Base-by-base conservation (phyloP, 2,329 filamentous ascomycete genomes). In the Sclerotinia trifoliorum region DNA sequence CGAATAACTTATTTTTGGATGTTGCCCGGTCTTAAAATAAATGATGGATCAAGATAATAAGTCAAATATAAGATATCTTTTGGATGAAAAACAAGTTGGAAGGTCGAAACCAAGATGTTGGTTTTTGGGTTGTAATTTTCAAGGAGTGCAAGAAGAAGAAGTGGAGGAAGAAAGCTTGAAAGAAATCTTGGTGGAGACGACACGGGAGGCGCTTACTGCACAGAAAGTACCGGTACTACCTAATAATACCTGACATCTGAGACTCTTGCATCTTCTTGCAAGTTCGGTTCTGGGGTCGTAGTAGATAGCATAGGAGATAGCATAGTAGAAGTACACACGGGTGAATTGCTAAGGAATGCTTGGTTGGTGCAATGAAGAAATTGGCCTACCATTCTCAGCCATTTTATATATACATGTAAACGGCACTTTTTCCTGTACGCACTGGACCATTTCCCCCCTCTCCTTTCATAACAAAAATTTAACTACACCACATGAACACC, bases 101-200 rank as follows among this genome's bases (percentile, higher is more conserved):
- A 62, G 65, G 65, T 67, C 65, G 56, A 67, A 67, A 54, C 65
- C 65, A 63, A 63, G 62, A 56, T 46, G 56, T 35, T 62, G 39
- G 44, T 35, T 19, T 62, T 62, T 60, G 29, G 35, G 55, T n/a
- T 32, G 35, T 26, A 51, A n/a, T 32, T 52, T 52, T 62, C 35
- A 54, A 54, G 48, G 32, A 54, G 61, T 48, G 54, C 58, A 44
- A 55, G 65, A 67, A 51, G 44, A 44, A 55, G 65, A 67, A 51
- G 44, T 52, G 39, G 35, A 24, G 39, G 56, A 26, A 39, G 56
- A 44, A 26, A 42, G 54, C 19, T 56, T 56, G 54, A 56, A n/a
- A 56, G 54, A 56, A 56, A 56, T 39, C 21, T 56, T 56, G 54
- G 54, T 56, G 54, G 54, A 56, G 39, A 39, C 10, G 6, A 39